Evolutionary conservation across 495 filamentous ascomycete genomes (phyloP), one percentile per base, ranked within the genome.

Genomic region (Aspergillus avenaceus): DNA sequence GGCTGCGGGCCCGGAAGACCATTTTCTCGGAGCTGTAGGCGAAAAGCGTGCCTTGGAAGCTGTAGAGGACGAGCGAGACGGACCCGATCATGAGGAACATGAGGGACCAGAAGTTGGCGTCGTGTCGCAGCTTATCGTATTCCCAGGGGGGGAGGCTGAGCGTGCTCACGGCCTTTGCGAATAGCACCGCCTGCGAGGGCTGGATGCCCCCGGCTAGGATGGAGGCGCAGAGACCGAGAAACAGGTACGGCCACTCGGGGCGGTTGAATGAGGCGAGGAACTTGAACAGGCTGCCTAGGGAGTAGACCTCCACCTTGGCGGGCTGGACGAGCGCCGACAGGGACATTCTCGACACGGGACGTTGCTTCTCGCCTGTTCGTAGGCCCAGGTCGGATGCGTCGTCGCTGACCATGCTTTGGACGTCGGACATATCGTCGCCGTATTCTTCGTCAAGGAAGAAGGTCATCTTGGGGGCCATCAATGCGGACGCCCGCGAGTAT

Each of bases 71-170:
- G 51, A 96, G 80, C 54, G 86, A 81, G 19, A 84, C 77, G 37
- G 93, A 55, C 4, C 86, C 93, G 4, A 96, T 80, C 82, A 97
- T 90, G 23, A 97, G 77, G 62, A 93, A 98, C 90, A 97, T 96
- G 43, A 84, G 67, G 19, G 80, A 82, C 92, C 93, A 98, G 69
- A 97, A 97, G 56, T 93, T 83, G 37, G 82, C 81, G 24, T 87
- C 82, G 4, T 76, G 72, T 31, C 84, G 77, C 18, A 95, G 64
- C 47, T 74, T 62, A 29, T 31, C 72, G 51, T 70, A 79, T 53
- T 74, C 23, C 1, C 27, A 41, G 7, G 59, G 59, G 8, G 79
- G 84, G 4, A 74, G 65, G 0, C 83, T 80, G 7, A 91, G 67
- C 0, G 85, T 73, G 28, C 63, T 80, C 64, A 97, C 91, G 16